phyloP scores from a whole-genome alignment of 345 rosid species.

The Reutealis trisperma region DNA sequence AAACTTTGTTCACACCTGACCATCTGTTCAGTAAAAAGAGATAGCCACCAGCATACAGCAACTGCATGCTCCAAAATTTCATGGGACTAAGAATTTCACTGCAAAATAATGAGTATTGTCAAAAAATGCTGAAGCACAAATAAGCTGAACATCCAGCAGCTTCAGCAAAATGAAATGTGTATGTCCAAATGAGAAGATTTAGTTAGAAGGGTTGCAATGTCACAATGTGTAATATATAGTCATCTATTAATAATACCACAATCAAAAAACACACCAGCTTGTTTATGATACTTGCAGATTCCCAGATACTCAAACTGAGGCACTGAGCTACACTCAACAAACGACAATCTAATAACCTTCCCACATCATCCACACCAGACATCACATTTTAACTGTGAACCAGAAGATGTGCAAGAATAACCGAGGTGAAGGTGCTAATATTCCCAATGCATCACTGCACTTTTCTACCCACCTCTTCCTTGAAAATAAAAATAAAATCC shows the following conservation, averaged over 20 bases:
- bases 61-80: constrained; percentile 43
- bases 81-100: constrained; percentile 37
- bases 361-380: too few species aligned
- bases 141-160: not conserved
- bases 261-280: not conserved
- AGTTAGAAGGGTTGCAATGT: too few species aligned
- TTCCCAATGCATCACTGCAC: too few species aligned
- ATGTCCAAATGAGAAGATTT: not conserved
- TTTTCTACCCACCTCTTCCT: too few species aligned
- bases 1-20: constrained; percentile 35
- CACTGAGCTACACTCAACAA: too few species aligned
- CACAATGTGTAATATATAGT: too few species aligned
- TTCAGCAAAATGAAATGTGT: not conserved
- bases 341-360: too few species aligned
- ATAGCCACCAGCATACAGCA: constrained; percentile 36
- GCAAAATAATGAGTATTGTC: constrained; percentile 26
- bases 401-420: too few species aligned
- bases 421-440: too few species aligned
- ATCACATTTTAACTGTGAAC: too few species aligned
- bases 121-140: not conserved
- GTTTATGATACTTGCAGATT: not conserved
- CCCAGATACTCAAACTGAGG: too few species aligned
- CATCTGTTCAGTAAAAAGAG: constrained; percentile 34
- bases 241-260: not conserved
- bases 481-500: too few species aligned